Evolutionary conservation across 2,329 filamentous ascomycete species (phyloP), one percentile per base, ranked within the genome.

Genomic region (Apiospora phragmitis): DNA sequence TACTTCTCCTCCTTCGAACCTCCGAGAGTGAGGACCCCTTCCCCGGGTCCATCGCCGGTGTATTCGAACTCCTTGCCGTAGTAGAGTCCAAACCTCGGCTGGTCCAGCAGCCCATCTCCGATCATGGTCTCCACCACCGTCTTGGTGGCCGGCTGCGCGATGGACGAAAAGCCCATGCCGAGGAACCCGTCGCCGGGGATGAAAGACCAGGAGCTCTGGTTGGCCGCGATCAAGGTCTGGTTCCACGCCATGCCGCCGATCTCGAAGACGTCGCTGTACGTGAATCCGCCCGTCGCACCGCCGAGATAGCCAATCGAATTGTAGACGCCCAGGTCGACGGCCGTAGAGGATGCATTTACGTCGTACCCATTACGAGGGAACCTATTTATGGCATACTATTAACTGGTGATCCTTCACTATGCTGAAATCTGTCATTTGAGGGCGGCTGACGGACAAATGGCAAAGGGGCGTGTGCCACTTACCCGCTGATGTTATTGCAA

Each of bases 121-220:
- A 82, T 75, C 47, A 82, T 70, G 4, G 77, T 76, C 71, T 82
- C 80, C 14, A 80, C 76, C 11, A 82, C 24, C 0, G 80, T 80
- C 3, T 73, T 73, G 1, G 80, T 75, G 49, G 74, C 74, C 9
- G 74, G 77, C 5, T 77, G 79, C 8, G 76, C 66, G 55, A 81
- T 81, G 24, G 76, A 77, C 12, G 72, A 71, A 41, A 82, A 82
- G 1, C 75, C 77, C 4, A 82, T 72, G 0, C 81, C 81, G 32
- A 82, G 69, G 71, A 82, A 81, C 16, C 81, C 81, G 59, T 81
- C 77, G 4, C 75, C 77, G 0, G 81, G 71, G 14, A 78, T 75
- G 7, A 73, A 67, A 0, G 70, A 69, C 80, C 80, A 82, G 29
- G 69, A 75, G 65, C 72, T 78, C 68, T 76, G 69, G 70, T 78